Evolutionary conservation across 192 early-diverging fungal genomes (phyloP).

Genomic region (Coemansia sp.): DNA sequence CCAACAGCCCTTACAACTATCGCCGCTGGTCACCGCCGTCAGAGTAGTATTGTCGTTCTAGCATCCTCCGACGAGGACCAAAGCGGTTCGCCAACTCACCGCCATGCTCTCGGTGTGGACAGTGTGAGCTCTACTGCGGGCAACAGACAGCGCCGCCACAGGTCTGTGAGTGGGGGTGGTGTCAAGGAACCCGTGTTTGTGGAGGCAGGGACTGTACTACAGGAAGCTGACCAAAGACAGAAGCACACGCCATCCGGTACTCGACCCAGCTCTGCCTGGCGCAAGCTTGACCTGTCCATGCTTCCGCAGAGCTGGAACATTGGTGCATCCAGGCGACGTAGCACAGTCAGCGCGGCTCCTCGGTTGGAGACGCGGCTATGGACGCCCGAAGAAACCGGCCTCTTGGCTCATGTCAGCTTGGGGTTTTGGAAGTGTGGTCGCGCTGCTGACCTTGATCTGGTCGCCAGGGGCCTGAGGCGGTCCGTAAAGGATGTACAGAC

Average conservation of each 20-base stretch:
- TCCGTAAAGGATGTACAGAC: conserved; percentile 14
- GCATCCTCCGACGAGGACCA: background rate
- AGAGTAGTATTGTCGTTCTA: background rate
- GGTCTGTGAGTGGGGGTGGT: background rate
- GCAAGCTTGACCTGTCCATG: background rate
- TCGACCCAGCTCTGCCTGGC: background rate
- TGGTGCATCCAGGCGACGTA: background rate
- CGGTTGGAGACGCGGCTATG: conserved; percentile 9
- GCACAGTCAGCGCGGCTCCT: background rate
- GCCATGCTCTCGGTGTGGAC: background rate
- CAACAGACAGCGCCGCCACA: background rate
- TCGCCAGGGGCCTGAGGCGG: conserved; percentile 15
- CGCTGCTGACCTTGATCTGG: conserved; percentile 11
- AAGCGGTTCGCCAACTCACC: background rate
- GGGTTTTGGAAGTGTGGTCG: conserved; percentile 26
- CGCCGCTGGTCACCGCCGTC: background rate
- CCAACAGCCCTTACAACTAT: background rate
- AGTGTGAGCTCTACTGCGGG: background rate
- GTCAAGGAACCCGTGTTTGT: background rate
- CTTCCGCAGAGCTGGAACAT: background rate
- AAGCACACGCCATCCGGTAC: background rate
- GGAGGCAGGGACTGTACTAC: background rate
- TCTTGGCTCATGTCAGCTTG: conserved; percentile 20
- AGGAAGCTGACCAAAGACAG: background rate
- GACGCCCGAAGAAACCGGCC: conserved; percentile 10